Conservation (phyloP, 164 flowering plant species). For the Echeveria elegans region DNA sequence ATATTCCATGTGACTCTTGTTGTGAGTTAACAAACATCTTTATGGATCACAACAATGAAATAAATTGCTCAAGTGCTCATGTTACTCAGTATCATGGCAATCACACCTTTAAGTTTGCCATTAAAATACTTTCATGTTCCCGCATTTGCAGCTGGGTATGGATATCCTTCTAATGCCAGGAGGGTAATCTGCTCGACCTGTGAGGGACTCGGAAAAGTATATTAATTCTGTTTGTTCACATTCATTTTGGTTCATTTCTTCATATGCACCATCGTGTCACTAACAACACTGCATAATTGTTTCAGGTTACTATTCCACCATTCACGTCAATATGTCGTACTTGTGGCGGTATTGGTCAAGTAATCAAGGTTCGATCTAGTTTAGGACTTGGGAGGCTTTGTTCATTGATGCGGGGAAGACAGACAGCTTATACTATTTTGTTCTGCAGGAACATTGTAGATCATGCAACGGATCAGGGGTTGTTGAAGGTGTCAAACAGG, state of each 20-base stretch:
- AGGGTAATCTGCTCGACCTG: conserved; percentile 57
- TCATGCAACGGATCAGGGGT: conserved; percentile 67
- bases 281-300: not conserved
- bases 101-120: not conserved
- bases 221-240: conserved; percentile 12
- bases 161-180: conserved; percentile 57
- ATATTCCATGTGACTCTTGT: conserved; percentile 73
- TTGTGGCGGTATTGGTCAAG: conserved; percentile 68
- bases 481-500: conserved; percentile 59
- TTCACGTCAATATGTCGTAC: conserved; percentile 70
- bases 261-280: conserved; percentile 2
- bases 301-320: conserved; percentile 82
- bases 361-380: conserved; percentile 43
- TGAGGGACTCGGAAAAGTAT: conserved; percentile 63
- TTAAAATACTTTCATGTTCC: not conserved
- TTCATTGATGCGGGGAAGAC: conserved; percentile 1
- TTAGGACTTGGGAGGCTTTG: not conserved
- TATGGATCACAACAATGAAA: not conserved
- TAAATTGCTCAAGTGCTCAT: not conserved
- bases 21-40: conserved; percentile 45
- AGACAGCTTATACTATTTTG: conserved; percentile 8
- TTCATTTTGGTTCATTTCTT: not conserved
- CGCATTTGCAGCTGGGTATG: conserved; percentile 60
- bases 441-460: conserved; percentile 51
- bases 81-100: not conserved